A percentile compares a stretch with the other conserved stretches of the same genome.
Evolutionary conservation across 2,329 filamentous ascomycete genomes (phyloP).

Genomic region (Lecanicillium sp.): DNA sequence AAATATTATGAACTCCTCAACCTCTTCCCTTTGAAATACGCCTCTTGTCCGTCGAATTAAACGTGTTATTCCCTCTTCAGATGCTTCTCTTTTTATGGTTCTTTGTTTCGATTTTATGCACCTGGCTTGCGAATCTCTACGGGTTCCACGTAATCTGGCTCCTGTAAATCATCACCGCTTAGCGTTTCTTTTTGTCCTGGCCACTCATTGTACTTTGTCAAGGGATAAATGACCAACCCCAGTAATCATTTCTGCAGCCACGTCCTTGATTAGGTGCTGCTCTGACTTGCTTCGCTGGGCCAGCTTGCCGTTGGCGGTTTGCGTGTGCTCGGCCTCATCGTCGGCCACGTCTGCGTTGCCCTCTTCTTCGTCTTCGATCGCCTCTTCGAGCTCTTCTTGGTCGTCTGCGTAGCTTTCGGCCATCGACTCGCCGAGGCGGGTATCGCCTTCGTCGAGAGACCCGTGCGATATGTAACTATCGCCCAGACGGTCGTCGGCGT

Average conservation of each 20-base stretch:
- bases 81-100: not conserved
- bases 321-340: constrained; percentile 29
- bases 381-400: constrained; percentile 30
- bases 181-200: not conserved
- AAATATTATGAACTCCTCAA: too few species aligned
- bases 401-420: constrained; percentile 23
- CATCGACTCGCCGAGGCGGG: constrained; percentile 22
- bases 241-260: constrained; percentile 49
- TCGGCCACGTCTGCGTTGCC: constrained; percentile 35
- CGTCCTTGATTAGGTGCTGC: constrained; percentile 30
- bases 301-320: constrained; percentile 14
- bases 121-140: constrained; percentile 19
- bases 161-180: constrained; percentile 4
- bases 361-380: constrained; percentile 30
- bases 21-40: too few species aligned
- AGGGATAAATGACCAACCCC: constrained; percentile 46
- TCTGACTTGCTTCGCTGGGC: constrained; percentile 12
- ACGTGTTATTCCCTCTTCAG: too few species aligned
- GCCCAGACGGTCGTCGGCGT: constrained; percentile 33
- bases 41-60: too few species aligned
- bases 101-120: constrained; percentile 2
- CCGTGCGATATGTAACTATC: constrained; percentile 49
- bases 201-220: constrained; percentile 25
- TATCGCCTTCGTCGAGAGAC: constrained; percentile 38
- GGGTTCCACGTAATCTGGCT: constrained; percentile 15